A percentile compares a stretch with the other conserved stretches of the same genome.
Conservation (phyloP, 352 stramenopile species). For the Aphanomyces stellatus region DNA sequence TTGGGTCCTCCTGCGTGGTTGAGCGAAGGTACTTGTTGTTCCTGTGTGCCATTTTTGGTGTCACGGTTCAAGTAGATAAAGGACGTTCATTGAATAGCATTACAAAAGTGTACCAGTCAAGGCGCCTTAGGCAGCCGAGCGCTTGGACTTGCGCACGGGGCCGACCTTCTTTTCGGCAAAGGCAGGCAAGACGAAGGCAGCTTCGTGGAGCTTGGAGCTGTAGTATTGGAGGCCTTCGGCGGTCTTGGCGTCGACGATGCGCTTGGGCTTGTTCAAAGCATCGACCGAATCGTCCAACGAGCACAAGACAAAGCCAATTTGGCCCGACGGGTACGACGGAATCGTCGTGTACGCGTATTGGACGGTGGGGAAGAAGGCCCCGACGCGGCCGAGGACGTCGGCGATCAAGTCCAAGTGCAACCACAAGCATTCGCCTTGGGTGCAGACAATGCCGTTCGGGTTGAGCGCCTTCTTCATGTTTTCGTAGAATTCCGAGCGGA, state of each 20-base stretch:
- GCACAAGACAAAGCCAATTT: constrained; percentile 98
- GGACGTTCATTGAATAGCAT: too few relatives aligned
- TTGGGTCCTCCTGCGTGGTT: too few relatives aligned
- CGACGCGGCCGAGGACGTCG: constrained; percentile 89
- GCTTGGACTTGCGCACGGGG: constrained; percentile 62
- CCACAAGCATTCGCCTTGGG: constrained; percentile 97
- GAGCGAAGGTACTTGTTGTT: too few relatives aligned
- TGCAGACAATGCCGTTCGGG: constrained; percentile 80
- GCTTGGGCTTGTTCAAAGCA: constrained; percentile 61
- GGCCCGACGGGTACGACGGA: constrained; percentile 97
- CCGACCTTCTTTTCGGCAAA: constrained; percentile 88
- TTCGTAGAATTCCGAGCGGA: constrained; percentile 93
- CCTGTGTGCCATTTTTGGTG: too few relatives aligned
- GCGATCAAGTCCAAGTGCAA: constrained; percentile 96
- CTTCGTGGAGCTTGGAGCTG: constrained; percentile 88
- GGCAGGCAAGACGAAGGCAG: constrained; percentile 94
- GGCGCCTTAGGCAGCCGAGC: neutral
- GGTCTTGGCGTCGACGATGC: constrained; percentile 42
- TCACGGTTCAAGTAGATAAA: too few relatives aligned
- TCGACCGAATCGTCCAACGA: constrained; percentile 52
- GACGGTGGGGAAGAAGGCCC: constrained; percentile 88
- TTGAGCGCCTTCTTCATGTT: constrained; percentile 87
- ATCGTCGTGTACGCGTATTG: constrained; percentile 99
- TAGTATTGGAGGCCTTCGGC: constrained; percentile 91
- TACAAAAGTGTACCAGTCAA: too few relatives aligned